Evolutionary conservation across 2,329 filamentous ascomycete genomes (phyloP), one percentile per base, ranked within the genome.

Genomic region (Coniochaeta sp.): DNA sequence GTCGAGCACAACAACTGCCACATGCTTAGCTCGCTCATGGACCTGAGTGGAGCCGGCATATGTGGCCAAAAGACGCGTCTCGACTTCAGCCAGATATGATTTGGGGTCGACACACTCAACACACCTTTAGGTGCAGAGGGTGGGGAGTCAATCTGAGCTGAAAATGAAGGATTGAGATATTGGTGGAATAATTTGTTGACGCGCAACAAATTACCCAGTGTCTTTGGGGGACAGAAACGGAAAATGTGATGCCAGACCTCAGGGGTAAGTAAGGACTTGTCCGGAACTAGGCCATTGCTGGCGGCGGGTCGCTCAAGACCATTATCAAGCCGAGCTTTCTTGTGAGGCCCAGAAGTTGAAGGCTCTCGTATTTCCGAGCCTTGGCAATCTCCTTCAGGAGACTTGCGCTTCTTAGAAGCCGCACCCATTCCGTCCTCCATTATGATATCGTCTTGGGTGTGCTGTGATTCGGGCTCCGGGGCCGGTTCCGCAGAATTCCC

Each of bases 201-300:
- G 72, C 77, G 75, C 73, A 90, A 78, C 76, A 90, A 78, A 73
- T 77, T 81, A 69, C 86, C 86, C 68, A 91, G 77, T 63, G 81
- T 77, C 70, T 74, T 79, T 60, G 89, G 87, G 61, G 85, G 81
- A 71, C 86, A 81, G 70, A 85, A 86, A 67, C 80, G 81, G 72
- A 91, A 89, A 67, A 90, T 78, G 69, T 82, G 80, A 69, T 90
- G 87, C 87, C 88, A 90, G 68, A 89, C 75, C 73, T 87, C 83
- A 65, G 79, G 76, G 68, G 86, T 82, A 60, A 87, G 76, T 64
- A 73, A 56, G 59, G 67, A 72, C 60, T 61, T 65, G 60, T 72
- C 67, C 38, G 30, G 34, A 22, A 55, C 50, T 52, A 24, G 24
- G 36, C 58, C 36, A 42, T 58, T 57, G 26, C 40, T 55, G 54